phyloP scores from a whole-genome alignment of 2,329 filamentous ascomycete species.

The Huntiella savannae region DNA sequence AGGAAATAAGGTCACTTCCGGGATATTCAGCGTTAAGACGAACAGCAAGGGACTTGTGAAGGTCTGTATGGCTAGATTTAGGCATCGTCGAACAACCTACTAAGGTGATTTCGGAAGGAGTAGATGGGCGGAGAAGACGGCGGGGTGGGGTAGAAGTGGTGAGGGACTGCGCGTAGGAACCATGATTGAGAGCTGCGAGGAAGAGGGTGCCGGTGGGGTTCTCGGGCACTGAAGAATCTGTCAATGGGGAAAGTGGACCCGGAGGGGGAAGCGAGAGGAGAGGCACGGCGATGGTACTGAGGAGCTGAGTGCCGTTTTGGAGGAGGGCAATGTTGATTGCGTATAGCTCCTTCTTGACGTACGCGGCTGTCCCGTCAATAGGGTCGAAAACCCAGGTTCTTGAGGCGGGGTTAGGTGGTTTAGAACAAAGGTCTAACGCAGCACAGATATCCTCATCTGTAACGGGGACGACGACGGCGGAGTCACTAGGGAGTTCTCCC shows the following conservation, averaged over 20 bases:
- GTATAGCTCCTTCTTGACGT: conserved; percentile 33
- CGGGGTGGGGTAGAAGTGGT: conserved; percentile 14
- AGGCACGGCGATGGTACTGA: conserved; percentile 31
- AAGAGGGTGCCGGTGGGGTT: conserved; percentile 27
- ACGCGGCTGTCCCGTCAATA: conserved; percentile 41
- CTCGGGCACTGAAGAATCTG: conserved; percentile 26
- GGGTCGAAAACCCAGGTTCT: conserved; percentile 41
- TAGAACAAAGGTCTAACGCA: conserved; percentile 31
- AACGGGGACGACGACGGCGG: conserved; percentile 17
- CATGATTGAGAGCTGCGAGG: conserved; percentile 29
- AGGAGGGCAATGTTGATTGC: conserved; percentile 38
- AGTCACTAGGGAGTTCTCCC: conserved; percentile 14
- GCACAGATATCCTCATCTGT: conserved; percentile 29
- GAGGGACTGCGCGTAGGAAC: conserved; percentile 28
- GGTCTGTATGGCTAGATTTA: conserved; percentile 28
- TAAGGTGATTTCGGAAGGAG: conserved; percentile 19
- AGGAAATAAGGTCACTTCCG: conserved; percentile 33
- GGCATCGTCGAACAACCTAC: conserved; percentile 29
- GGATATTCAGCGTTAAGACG: conserved; percentile 25
- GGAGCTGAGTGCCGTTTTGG: conserved; percentile 28
- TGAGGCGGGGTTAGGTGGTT: conserved; percentile 19
- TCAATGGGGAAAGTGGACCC: conserved; percentile 14
- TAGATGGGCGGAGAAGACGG: conserved; percentile 19
- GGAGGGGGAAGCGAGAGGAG: conserved; percentile 20
- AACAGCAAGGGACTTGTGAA: conserved; percentile 26